Evolutionary conservation across 2,329 filamentous ascomycete species (phyloP).

Genomic region (Penicillium sp.): DNA sequence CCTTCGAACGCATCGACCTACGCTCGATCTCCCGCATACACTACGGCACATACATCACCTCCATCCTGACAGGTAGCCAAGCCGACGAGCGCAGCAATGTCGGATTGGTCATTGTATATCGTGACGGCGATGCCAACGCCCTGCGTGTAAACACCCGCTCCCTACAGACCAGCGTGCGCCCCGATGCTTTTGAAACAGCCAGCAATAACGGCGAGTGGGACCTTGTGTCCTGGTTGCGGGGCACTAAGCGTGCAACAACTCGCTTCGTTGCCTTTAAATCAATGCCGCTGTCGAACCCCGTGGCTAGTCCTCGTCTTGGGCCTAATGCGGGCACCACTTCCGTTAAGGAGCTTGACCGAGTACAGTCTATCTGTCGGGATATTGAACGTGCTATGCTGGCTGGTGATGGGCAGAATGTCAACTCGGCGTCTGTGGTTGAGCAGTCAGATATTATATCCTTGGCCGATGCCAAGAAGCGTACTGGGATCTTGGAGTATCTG

Average conservation of each 20-base stretch:
- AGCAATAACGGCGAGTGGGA: conserved; percentile 37
- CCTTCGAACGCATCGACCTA: conserved; percentile 80
- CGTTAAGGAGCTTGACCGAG: conserved; percentile 50
- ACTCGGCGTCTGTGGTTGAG: conserved; percentile 42
- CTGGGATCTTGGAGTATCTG: conserved; percentile 77
- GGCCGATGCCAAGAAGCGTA: conserved; percentile 78
- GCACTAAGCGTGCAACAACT: conserved; percentile 26
- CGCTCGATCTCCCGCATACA: conserved; percentile 67
- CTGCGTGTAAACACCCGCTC: conserved; percentile 81
- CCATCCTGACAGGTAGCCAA: conserved; percentile 71
- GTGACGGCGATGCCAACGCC: conserved; percentile 64
- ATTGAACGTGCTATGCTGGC: conserved; percentile 63
- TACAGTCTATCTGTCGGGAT: conserved; percentile 65
- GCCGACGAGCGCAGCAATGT: conserved; percentile 74
- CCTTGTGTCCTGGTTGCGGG: conserved; percentile 40
- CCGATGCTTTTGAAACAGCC: conserved; percentile 28
- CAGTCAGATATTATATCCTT: conserved; percentile 72
- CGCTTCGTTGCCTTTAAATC: conserved; percentile 44
- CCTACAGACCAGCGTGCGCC: conserved; percentile 55
- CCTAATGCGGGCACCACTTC: conserved; percentile 8
- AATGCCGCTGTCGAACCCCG: conserved; percentile 34
- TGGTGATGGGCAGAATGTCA: conserved; percentile 41
- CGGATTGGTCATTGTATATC: conserved; percentile 75
- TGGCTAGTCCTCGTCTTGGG: conserved; percentile 18
- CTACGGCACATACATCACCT: conserved; percentile 84